Base-by-base conservation (phyloP, 2,329 filamentous ascomycete genomes). In the Pyrenophora teres region DNA sequence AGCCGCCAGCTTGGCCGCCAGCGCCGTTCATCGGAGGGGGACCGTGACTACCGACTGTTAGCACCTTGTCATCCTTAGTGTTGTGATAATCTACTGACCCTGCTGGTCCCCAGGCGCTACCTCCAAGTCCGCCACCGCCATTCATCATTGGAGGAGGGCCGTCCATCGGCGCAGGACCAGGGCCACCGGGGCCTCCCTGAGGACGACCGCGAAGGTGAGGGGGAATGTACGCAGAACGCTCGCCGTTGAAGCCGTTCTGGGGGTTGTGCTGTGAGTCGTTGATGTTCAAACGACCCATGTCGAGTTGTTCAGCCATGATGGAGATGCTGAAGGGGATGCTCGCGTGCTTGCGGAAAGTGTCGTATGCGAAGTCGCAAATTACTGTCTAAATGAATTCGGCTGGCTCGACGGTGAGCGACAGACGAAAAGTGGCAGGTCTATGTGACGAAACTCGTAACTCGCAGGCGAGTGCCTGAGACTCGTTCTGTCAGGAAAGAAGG, bases 221-320 rank as follows among this genome's bases (percentile, higher is more conserved):
- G 62, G 90, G 90, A 63, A 94, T 92, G 81, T 94, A 94, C 50
- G 84, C 81, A 72, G 89, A 89, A 69, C 87, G 87, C 64, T 78
- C 81, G 54, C 70, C 67, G 61, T 80, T 77, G 66, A 76, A 75
- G 70, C 73, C 77, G 69, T 77, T 76, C 45, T 52, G 50, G 45
- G 76, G 73, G 63, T 82, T 83, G 71, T 86, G 83, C 75, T 85
- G 80, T 56, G 82, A 84, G 62, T 87, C 84, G 72, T 83, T 85
- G 60, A 93, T 80, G 76, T 79, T 87, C 69, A 93, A 81, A 73
- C 86, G 85, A 73, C 82, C 83, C 84, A 93, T 92, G 81, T 91
- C 90, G 69, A 94, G 83, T 81, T 92, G 87, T 52, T 74, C 71
- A 70, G 71, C 71, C 71, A 74, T 74, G 52, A 58, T 74, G 68